Conservation (phyloP, 2,329 filamentous ascomycete genomes). For the Calonectria pseudoturangicola region DNA sequence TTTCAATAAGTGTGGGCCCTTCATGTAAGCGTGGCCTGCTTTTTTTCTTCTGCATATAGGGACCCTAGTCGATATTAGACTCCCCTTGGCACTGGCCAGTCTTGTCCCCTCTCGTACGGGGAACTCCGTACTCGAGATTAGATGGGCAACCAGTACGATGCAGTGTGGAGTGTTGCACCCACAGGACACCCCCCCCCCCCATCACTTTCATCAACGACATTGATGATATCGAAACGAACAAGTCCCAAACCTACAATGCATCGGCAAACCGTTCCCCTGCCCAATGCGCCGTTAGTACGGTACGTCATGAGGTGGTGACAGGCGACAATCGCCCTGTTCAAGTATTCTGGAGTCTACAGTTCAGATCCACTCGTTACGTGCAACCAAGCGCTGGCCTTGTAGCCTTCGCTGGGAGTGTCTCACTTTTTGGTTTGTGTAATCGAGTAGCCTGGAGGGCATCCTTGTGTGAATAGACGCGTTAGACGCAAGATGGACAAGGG, state of each 20-base stretch:
- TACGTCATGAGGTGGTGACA: conserved; percentile 15
- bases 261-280: conserved; percentile 26
- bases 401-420: conserved; percentile 1
- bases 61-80: conserved; percentile 42
- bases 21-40: conserved; percentile 51
- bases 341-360: neutral
- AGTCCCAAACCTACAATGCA: conserved; percentile 31
- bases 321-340: neutral
- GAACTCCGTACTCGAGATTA: conserved; percentile 34
- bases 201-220: conserved; percentile 31
- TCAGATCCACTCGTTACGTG: conserved; percentile 10
- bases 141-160: conserved; percentile 33
- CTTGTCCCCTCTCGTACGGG: conserved; percentile 24
- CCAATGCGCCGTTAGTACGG: conserved; percentile 4
- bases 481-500: conserved; percentile 40
- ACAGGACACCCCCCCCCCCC: conserved; percentile 25
- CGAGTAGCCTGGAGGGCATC: conserved; percentile 1
- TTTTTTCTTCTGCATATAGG: conserved; percentile 47
- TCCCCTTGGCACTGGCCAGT: conserved; percentile 24
- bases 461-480: conserved; percentile 40
- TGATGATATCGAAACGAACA: conserved; percentile 25
- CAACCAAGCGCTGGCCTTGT: conserved; percentile 4
- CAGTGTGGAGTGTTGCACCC: conserved; percentile 23
- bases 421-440: conserved; percentile 28
- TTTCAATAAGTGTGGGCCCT: conserved; percentile 42